Evolutionary conservation across 2,329 filamentous ascomycete species (phyloP).

Genomic region (Curvularia verruculosa): DNA sequence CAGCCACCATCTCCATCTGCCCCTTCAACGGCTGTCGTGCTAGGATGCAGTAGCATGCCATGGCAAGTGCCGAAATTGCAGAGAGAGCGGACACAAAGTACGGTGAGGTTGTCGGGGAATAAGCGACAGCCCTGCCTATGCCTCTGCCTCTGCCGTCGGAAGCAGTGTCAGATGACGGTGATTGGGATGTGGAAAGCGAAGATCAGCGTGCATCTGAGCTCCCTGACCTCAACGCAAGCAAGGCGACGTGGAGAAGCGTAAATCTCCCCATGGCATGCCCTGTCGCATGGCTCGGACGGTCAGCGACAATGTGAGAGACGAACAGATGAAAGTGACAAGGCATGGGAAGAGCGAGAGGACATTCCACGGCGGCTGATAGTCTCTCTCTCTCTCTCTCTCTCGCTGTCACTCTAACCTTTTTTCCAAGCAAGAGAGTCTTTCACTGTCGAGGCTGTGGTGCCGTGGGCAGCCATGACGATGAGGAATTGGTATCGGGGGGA

Average conservation of each 20-base stretch:
- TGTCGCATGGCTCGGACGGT: constrained; percentile 30
- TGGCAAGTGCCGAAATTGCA: constrained; percentile 35
- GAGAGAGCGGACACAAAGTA: constrained; percentile 25
- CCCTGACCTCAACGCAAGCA: constrained; percentile 39
- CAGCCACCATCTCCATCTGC: constrained; percentile 47
- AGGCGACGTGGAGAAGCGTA: constrained; percentile 40
- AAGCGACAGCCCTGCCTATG: constrained; percentile 36
- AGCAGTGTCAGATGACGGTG: constrained; percentile 44
- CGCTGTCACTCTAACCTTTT: too few species aligned
- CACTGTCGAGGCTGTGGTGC: constrained; percentile 7
- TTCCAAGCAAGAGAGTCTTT: constrained; percentile 24
- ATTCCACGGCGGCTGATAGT: constrained; percentile 36
- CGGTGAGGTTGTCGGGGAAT: constrained; percentile 34
- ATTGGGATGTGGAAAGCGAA: constrained; percentile 28
- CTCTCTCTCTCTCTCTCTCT: constrained; percentile 6
- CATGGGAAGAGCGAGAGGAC: constrained; percentile 35
- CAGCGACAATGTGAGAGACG: constrained; percentile 46
- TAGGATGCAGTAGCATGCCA: constrained; percentile 33
- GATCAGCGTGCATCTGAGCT: constrained; percentile 22
- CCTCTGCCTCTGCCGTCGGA: constrained; percentile 31
- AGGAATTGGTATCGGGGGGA: constrained; percentile 21
- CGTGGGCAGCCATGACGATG: constrained; percentile 14
- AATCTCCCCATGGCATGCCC: constrained; percentile 31
- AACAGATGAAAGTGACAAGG: constrained; percentile 39
- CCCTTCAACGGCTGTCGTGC: constrained; percentile 47